These are phyloP conservation scores for Ascomycota sp. DNA, from an alignment of 2,329 filamentous ascomycete genomes.

Conservation along the genomic window DNA sequence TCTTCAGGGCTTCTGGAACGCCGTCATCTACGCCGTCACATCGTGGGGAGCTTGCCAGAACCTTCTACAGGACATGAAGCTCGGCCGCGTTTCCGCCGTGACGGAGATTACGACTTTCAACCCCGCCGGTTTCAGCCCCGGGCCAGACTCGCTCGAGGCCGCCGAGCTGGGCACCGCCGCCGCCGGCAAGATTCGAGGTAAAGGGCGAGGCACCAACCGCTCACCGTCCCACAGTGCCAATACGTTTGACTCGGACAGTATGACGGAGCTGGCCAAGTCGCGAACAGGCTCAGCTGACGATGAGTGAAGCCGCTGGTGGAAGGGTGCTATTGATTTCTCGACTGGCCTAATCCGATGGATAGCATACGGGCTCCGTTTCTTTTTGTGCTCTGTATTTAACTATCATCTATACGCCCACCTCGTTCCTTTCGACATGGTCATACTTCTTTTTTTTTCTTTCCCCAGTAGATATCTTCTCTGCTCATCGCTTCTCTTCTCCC, in stretches of 20 bases:
- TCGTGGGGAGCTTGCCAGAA: conserved; percentile 40
- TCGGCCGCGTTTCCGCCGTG: conserved; percentile 9
- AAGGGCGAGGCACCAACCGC: neutral
- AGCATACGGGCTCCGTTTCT: neutral
- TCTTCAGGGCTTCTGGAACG: conserved; percentile 70
- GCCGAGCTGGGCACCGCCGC: conserved; percentile 1
- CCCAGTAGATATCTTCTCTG: no score
- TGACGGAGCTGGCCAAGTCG: conserved; percentile 23
- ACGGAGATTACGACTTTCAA: conserved; percentile 13
- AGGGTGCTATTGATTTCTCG: no score
- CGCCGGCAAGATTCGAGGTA: no score
- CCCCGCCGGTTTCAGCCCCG: neutral
- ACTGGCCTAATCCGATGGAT: no score
- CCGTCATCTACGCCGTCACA: conserved; percentile 50
- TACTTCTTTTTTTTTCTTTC: no score
- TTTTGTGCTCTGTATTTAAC: neutral
- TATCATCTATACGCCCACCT: no score
- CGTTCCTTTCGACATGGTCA: no score
- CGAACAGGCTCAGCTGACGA: conserved; percentile 15
- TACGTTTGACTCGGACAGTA: conserved; percentile 25
- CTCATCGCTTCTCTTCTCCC: no score
- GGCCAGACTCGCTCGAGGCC: conserved; percentile 2
- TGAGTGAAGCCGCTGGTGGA: no score
- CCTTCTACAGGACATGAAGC: conserved; percentile 17
- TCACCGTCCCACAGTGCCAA: conserved; percentile 10